Evolutionary conservation across 1,139 yeast species (phyloP).

Genomic region (Entelexis paramagnoliae): DNA sequence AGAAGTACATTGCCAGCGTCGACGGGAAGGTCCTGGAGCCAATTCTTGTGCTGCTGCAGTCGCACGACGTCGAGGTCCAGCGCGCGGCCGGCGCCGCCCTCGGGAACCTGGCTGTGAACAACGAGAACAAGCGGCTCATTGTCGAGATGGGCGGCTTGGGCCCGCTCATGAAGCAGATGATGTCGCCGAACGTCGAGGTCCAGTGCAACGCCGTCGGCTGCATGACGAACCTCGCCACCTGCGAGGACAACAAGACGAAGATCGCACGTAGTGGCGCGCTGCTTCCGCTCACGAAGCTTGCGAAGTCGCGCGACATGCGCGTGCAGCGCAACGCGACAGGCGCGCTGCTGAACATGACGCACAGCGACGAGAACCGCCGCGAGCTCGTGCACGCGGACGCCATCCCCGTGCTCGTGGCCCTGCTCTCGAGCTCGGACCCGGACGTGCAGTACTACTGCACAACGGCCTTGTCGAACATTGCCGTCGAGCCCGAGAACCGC

Average conservation of each 20-base stretch:
- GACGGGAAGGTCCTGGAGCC: conserved; percentile 89
- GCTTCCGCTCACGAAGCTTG: conserved; percentile 84
- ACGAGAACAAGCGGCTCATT: conserved; percentile 81
- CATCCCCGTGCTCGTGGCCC: conserved; percentile 88
- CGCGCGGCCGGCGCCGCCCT: conserved; percentile 98
- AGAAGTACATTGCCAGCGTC: conserved; percentile 72
- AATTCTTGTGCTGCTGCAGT: conserved; percentile 72
- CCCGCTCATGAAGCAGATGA: conserved; percentile 94
- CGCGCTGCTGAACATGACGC: conserved; percentile 94
- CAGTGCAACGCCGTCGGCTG: conserved; percentile 99
- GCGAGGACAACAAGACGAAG: conserved; percentile 89
- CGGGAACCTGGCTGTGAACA: conserved; percentile 93
- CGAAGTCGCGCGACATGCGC: conserved; percentile 85
- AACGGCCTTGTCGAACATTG: conserved; percentile 91
- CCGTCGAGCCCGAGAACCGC: conserved; percentile 88
- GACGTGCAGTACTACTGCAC: conserved; percentile 98
- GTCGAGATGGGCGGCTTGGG: conserved; percentile 98
- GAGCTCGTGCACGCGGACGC: conserved; percentile 97
- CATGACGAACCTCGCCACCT: conserved; percentile 96
- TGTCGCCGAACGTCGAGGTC: conserved; percentile 92
- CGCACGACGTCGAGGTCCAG: conserved; percentile 87
- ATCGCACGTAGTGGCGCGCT: conserved; percentile 97
- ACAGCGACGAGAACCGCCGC: conserved; percentile 90
- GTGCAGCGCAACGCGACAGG: conserved; percentile 99
- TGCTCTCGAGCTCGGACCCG: conserved; percentile 77